Base-by-base conservation (phyloP, 441 rosid species). In the Bruguiera hainesii region DNA sequence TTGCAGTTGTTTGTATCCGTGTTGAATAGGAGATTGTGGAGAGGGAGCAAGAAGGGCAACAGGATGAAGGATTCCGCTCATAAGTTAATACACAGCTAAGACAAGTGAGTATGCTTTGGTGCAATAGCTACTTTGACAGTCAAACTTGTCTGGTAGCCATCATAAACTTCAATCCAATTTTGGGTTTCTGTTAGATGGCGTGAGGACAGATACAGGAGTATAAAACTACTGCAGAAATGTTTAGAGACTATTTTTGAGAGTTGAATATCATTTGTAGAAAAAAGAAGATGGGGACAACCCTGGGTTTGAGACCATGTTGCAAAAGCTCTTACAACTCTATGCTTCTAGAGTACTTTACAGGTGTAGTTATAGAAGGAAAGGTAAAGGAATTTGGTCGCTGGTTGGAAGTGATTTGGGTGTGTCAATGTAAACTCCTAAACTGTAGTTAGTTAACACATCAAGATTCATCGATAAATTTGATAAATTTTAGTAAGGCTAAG, bases 361-460 rank as follows among this genome's bases (percentile, higher is more conserved):
- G 75, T 95, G 91, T 75, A 88, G 97, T 78, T 91, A 88, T 78
- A 92, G 93, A 49, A 88, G 84, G 82, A 89, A 89, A 86, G 97
- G 97, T 87, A 61, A 65, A 57, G 51, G 61, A 39, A 21, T 3
- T 39, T 13, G 48, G 48, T 16, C 48, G 4, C 16, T 39, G 13
- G 16, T 39, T 0, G 48, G 48, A 10, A 10, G 48, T 2, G 48
- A 39, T 13, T 39, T 39, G 48, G 48, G 4, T 3, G 4, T 39
- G 48, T 39, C 13, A 37, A 39, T 39, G 16, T 39, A 39, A 39
- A 39, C 48, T 39, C 4, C 15, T 39, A 39, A 11, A 0, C 5
- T 39, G 48, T 11, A 39, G 48, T 10, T 10, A 39, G 18, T 39
- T 39, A 39, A 39, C 16, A 39, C 48, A 39, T 39, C 18, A 3